Base-by-base conservation (phyloP, 2,329 filamentous ascomycete species). In the Penicillium sp. region DNA sequence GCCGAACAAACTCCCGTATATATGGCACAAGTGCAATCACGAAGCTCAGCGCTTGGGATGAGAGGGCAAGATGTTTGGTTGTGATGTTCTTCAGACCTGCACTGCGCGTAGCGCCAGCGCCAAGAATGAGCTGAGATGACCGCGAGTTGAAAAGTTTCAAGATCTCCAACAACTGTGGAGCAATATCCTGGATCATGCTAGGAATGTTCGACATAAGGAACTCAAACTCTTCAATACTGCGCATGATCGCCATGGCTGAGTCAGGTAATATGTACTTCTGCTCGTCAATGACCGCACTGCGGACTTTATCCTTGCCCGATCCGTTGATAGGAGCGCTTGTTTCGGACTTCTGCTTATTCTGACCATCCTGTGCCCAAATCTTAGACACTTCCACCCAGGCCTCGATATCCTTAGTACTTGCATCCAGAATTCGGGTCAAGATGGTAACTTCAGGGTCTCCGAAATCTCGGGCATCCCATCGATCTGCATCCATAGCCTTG, bases 61-160 rank as follows among this genome's bases (percentile, higher is more conserved):
- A 90, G 13, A 97, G 80, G 0, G 93, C 90, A 2, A 98, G 78
- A 67, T 98, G 91, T 56, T 93, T 93, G 0, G 93, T 95, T 0
- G 87, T 95, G 62, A 98, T 98, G 58, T 96, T 96, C 63, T 89
- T 95, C 14, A 98, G 73, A 0, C 91, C 91, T 1, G 90, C 93
- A 16, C 86, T 89, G 23, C 81, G 77, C 4, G 87, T 96, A 3
- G 93, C 93, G 4, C 93, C 93, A 1, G 93, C 93, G 1, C 93
- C 93, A 5, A 98, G 81, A 50, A 98, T 96, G 42, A 98, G 78
- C 62, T 98, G 93, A n/a, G 86, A 94, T 42, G 90, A 90, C 14
- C 93, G 84, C 2, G 89, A 96, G 65, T 98, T 96, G 75, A 97
- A 98, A 3, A 94, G 76, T 51, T 93, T 87, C 10, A 97, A 76